Conservation (phyloP, 1,139 yeast species). For the Zygosaccharomyces pseudobailii region DNA sequence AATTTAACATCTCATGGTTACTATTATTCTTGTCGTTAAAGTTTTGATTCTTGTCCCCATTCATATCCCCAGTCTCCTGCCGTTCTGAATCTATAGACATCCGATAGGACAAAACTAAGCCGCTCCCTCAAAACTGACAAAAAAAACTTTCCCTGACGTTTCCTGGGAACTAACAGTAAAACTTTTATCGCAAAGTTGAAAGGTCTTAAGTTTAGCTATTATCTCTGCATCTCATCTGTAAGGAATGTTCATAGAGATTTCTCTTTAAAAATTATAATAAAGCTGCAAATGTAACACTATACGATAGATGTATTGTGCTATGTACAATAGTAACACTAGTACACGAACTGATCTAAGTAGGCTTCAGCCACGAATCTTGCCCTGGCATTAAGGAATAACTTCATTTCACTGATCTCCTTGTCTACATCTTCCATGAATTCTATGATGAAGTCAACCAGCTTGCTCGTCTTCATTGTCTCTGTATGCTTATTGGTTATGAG, state of each 20-base stretch:
- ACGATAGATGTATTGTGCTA: neutral
- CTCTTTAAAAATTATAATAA: neutral
- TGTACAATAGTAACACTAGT: constrained; percentile 17
- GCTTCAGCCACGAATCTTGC: constrained; percentile 98
- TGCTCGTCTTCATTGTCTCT: constrained; percentile 91
- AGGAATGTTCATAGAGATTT: constrained; percentile 1
- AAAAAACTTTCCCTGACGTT: neutral
- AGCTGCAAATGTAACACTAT: neutral
- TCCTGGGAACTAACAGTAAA: neutral
- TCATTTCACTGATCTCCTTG: constrained; percentile 98
- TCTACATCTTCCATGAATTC: constrained; percentile 99
- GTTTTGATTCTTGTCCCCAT: neutral
- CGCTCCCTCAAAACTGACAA: neutral
- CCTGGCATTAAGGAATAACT: constrained; percentile 90
- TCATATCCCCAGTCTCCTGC: constrained; percentile 4
- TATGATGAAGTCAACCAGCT: constrained; percentile 90
- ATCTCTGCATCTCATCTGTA: constrained; percentile 1
- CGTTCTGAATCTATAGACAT: constrained; percentile 2
- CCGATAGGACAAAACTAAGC: neutral
- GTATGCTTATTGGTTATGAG: constrained; percentile 92
- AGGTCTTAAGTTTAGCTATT: neutral
- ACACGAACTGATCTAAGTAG: constrained; percentile 47
- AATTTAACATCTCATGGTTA: constrained; percentile 19
- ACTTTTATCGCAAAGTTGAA: neutral
- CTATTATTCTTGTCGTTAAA: constrained; percentile 5